Evolutionary conservation across 805 yeast species (phyloP), one percentile per base, ranked within the genome.

Genomic region (Lachancea kluyveri): DNA sequence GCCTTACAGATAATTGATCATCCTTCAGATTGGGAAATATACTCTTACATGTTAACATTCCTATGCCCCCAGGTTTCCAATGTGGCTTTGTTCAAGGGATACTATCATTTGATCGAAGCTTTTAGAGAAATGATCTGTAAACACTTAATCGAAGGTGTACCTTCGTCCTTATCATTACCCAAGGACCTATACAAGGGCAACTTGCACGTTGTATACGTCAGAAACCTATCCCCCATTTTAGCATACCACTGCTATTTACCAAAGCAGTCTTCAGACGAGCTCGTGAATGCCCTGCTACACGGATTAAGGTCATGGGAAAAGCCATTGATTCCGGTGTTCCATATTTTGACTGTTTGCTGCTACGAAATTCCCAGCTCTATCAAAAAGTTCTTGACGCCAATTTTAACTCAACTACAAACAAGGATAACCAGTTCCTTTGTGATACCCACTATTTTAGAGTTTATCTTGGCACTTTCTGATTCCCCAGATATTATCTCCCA

Each of bases 311-410:
- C 86, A 1, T 80, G 88, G 84, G 86, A 85, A 39, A 74, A 73
- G 39, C 76, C 94, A 0, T 83, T 86, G 0, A 71, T 79, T 21
- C 86, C 94, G 3, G 74, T 86, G 42, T 71, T 87, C 17, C 86
- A 85, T 44, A 77, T 79, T 25, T 60, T 88, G 36, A 75, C 81
- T 4, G 67, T 81, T 3, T 81, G 90, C 43, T 80, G 94, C 50
- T 85, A 81, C 52, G 95, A 84, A 50, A 65, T 82, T 20, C 94
- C 95, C 1, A 51, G 67, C 8, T 74, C 90, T 0, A 67, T 87
- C 34, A 81, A 79, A 51, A 77, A 79, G 46, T 79, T 65, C 44
- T 51, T 85, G 21, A 65, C 77, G 6, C 75, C 74, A n/a, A 74
- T 87, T 8, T 64, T 86, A 39, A 73, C 80, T n/a, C 72, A 73